These are phyloP conservation scores for Microstroma glucosiphilum DNA, from an alignment of 1,284 basidiomycete species.

Conservation along the genomic window DNA sequence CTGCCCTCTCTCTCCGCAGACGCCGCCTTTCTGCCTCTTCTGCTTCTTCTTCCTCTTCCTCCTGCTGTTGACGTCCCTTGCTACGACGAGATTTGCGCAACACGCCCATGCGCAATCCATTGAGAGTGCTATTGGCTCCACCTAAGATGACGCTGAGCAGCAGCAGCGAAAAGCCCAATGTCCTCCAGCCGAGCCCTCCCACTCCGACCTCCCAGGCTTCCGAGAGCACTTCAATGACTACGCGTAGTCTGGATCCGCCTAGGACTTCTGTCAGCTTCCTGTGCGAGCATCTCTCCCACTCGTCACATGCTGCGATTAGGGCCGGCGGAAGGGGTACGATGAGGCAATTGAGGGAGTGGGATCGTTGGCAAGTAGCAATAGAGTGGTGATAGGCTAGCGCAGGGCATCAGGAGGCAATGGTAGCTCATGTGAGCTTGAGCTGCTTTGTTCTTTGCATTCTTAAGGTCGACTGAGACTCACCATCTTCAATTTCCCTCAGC, in stretches of 20 bases:
- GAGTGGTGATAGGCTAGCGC: not conserved
- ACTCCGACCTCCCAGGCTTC: slow-evolving; percentile 4
- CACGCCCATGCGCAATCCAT: not conserved
- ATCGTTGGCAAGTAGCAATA: not conserved
- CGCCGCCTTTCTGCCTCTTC: not conserved
- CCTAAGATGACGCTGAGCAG: not conserved
- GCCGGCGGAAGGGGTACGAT: not conserved
- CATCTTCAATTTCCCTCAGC: not conserved
- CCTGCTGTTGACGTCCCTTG: not conserved
- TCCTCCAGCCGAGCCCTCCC: not conserved
- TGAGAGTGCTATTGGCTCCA: slow-evolving; percentile 1
- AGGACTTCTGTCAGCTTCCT: not conserved
- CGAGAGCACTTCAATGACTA: not conserved
- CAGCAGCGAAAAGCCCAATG: not conserved
- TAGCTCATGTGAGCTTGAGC: no score
- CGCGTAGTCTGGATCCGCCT: not conserved
- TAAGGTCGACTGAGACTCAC: no score
- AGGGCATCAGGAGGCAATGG: no score
- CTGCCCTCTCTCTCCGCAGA: not conserved
- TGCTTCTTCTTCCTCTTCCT: not conserved
- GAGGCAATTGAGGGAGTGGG: not conserved
- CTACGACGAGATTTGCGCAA: not conserved
- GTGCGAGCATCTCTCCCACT: slow-evolving; percentile 2
- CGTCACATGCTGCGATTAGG: not conserved
- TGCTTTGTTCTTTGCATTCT: no score